These are phyloP conservation scores for Amanita molliuscula DNA, from an alignment of 768 basidiomycete genomes.

Conservation along the genomic window DNA sequence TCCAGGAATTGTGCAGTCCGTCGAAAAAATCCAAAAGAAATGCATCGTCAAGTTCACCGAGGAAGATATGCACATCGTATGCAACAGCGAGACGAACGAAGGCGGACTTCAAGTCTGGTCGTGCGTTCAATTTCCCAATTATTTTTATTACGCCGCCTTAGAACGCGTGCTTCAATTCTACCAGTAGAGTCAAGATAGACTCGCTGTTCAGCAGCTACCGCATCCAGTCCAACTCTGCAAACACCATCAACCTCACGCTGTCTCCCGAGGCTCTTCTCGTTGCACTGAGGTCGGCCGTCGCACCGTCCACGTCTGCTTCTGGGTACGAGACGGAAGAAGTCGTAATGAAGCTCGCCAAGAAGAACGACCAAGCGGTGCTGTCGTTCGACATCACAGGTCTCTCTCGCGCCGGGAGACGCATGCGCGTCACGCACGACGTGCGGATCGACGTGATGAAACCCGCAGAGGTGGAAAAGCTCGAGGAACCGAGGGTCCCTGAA, in stretches of 20 bases:
- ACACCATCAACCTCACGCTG: conserved; percentile 71
- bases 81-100: conserved; percentile 69
- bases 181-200: conserved; percentile 52
- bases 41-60: conserved; percentile 76
- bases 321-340: conserved; percentile 53
- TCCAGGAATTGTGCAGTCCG: conserved; percentile 66
- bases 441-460: conserved; percentile 74
- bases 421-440: conserved; percentile 72
- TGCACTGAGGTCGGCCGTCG: conserved; percentile 56
- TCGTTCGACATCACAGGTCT: conserved; percentile 65
- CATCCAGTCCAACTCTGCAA: conserved; percentile 78
- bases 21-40: conserved; percentile 78
- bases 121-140: conserved; percentile 15
- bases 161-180: too few species aligned
- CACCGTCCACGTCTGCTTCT: conserved; percentile 29
- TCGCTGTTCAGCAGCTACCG: conserved; percentile 69
- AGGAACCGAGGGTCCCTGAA: conserved; percentile 78
- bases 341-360: conserved; percentile 81
- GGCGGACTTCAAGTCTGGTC: conserved; percentile 85
- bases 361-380: conserved; percentile 68
- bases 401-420: conserved; percentile 50
- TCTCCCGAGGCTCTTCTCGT: conserved; percentile 65
- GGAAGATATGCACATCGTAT: conserved; percentile 71
- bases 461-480: conserved; percentile 57
- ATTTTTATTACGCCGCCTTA: not conserved